A percentile compares a stretch with the other conserved stretches of the same genome.
phyloP scores from a whole-genome alignment of 768 basidiomycete genomes.

The Suillus lakei region DNA sequence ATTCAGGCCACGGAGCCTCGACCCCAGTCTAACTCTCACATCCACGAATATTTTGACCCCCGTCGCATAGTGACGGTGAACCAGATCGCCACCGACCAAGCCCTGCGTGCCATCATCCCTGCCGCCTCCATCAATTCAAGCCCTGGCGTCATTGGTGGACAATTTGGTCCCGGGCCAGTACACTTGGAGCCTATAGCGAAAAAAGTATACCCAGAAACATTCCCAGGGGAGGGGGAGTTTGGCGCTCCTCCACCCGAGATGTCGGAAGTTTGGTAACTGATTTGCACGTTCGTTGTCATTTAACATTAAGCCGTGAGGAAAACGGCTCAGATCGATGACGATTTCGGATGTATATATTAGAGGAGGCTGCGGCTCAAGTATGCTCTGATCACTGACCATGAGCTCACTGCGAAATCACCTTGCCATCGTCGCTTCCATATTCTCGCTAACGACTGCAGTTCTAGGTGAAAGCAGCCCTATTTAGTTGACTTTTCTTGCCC shows the following conservation, averaged over 20 bases:
- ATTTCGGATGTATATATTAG: too few species aligned
- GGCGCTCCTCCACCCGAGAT: conserved; percentile 29
- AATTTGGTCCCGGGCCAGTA: conserved; percentile 23
- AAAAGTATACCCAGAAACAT: conserved; percentile 22
- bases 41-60: conserved; percentile 40
- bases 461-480: conserved; percentile 58
- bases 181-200: conserved; percentile 24
- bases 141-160: conserved; percentile 17
- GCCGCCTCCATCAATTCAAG: conserved; percentile 16
- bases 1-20: conserved; percentile 35
- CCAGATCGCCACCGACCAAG: conserved; percentile 36
- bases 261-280: too few species aligned
- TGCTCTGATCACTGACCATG: conserved; percentile 49
- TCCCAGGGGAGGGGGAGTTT: conserved; percentile 34
- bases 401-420: conserved; percentile 74
- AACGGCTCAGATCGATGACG: too few species aligned
- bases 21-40: conserved; percentile 20
- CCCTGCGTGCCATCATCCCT: conserved; percentile 29
- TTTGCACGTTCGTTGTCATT: too few species aligned
- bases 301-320: too few species aligned
- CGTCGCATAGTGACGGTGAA: conserved; percentile 36
- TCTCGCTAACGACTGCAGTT: conserved; percentile 76
- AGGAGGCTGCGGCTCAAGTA: too few species aligned
- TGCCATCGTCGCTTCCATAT: conserved; percentile 82
- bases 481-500: too few species aligned